These are phyloP conservation scores for Aphanocladium album DNA, from an alignment of 2,329 filamentous ascomycete species.

Conservation along the genomic window DNA sequence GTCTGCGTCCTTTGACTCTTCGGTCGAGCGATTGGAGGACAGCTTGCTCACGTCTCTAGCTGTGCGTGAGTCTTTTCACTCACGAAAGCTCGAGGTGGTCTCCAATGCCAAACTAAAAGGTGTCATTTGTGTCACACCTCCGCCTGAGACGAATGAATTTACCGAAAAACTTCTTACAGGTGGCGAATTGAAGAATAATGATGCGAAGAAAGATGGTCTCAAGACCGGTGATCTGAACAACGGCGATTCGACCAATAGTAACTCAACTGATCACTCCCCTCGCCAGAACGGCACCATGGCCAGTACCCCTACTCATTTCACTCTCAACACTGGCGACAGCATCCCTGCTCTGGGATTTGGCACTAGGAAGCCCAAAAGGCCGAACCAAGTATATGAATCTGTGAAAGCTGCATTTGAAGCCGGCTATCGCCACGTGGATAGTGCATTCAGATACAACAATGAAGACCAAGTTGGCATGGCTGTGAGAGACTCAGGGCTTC, in stretches of 20 bases:
- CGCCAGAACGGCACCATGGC: no score
- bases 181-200: no score
- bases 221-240: no score
- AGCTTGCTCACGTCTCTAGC: constrained; percentile 2
- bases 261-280: background rate
- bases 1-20: background rate
- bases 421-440: constrained; percentile 8
- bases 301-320: background rate
- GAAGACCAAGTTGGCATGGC: constrained; percentile 8
- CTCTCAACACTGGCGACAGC: background rate
- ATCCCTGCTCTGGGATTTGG: constrained; percentile 8
- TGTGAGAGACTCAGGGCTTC: constrained; percentile 3
- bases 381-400: background rate
- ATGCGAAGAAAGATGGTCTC: no score
- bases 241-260: background rate
- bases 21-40: background rate
- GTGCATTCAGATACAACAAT: constrained; percentile 9
- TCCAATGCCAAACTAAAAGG: no score
- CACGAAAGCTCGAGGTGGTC: no score
- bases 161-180: no score
- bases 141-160: no score
- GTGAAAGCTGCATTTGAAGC: background rate
- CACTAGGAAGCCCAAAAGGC: background rate
- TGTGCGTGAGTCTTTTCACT: no score
- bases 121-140: no score